Base-by-base conservation (phyloP, 2,329 filamentous ascomycete species). In the Didymella exigua region DNA sequence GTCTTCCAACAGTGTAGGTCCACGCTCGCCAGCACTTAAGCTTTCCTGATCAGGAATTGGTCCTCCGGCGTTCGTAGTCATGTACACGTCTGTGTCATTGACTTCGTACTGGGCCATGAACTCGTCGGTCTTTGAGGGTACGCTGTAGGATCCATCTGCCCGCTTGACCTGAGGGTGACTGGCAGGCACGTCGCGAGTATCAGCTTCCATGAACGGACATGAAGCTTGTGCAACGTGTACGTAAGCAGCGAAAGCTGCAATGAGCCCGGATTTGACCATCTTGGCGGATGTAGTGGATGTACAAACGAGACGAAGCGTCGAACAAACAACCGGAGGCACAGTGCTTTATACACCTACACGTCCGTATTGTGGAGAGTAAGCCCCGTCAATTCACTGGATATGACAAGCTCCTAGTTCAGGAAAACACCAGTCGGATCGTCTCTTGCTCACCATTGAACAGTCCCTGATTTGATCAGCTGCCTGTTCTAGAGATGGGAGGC, bases 1-100 rank as follows among this genome's bases (percentile, higher is more conserved):
- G 68, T 91, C 89, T 66, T 91, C 89, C 0, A 91, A 76, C 18
- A 91, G 76, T 0, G 86, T 87, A 1, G 88, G 82, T 1, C 89
- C 89, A 38, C 87, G 79, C 7, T 82, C 79, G 2, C 89, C 89
- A n/a, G 82, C 87, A 63, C 81, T 87, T 31, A 91, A 75, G 63
- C 85, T 89, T 58, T 82, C 78, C 65, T 89, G 86, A 26, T 91
- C 88, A 41, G 79, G 79, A 34, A 91, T 86, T 0, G 87, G 87
- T 0, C 84, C 86, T 10, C 88, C 89, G 21, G 84, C 84, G 67
- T 90, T 88, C 24, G 83, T 84, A 0, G 88, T 91, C 61, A 77
- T 47, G 50, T 70, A 76, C 10, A 54, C 57, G 34, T 75, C 65
- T 19, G 60, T 70, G 46, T 75, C 73, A 37, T 76, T 64, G 46